A percentile compares a stretch with the other conserved stretches of the same genome.
Evolutionary conservation across 2,329 filamentous ascomycete genomes (phyloP).

Genomic region (Colletotrichum viniferum): DNA sequence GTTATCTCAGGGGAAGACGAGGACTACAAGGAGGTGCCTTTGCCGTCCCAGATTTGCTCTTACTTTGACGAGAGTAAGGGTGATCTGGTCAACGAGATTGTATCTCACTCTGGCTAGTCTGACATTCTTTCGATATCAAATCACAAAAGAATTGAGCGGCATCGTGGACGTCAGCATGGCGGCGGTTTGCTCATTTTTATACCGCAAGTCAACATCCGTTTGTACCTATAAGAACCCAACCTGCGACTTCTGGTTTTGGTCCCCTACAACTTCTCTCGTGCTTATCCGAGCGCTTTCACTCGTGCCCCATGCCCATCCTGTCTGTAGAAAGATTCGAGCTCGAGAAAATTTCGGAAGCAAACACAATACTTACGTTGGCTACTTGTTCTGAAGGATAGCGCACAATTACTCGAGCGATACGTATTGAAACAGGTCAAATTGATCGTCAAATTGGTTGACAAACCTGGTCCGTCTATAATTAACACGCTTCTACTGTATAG

Average conservation of each 20-base stretch:
- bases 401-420: not conserved
- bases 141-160: not conserved
- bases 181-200: not conserved
- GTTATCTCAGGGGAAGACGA: constrained; percentile 72
- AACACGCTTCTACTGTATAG: constrained; percentile 10
- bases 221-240: not conserved
- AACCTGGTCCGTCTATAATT: not conserved
- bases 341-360: not conserved
- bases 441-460: not conserved
- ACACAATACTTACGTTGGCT: not conserved
- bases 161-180: not conserved
- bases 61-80: constrained; percentile 73
- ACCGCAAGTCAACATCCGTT: not conserved
- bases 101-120: constrained; percentile 82
- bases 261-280: not conserved
- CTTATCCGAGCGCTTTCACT: not conserved
- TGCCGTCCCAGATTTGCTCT: constrained; percentile 90
- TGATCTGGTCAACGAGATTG: constrained; percentile 88
- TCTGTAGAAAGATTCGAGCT: not conserved
- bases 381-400: not conserved
- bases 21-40: constrained; percentile 84
- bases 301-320: not conserved
- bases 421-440: not conserved
- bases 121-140: not conserved
- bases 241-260: not conserved